A percentile compares a stretch with the other conserved stretches of the same genome.
Conservation (phyloP, 2,329 filamentous ascomycete species). For the Aspergillus piperis region DNA sequence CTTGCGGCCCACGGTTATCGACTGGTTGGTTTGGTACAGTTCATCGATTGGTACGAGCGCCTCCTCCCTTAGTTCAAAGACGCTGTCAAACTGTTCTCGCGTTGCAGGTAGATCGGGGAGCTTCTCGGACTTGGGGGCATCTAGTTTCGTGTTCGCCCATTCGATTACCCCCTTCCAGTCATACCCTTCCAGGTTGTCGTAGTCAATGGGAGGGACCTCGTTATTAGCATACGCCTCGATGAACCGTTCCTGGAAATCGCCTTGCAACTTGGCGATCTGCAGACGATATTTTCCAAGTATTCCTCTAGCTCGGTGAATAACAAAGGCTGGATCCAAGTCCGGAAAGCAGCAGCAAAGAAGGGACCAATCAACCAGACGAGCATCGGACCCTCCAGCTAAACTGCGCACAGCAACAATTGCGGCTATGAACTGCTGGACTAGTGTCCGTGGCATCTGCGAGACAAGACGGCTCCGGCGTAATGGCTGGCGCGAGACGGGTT, state of each 20-base stretch:
- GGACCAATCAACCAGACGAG: slow-evolving; percentile 47
- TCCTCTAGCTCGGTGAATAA: slow-evolving; percentile 41
- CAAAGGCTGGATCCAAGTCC: slow-evolving; percentile 37
- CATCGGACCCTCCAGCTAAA: slow-evolving; percentile 48
- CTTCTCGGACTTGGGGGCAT: slow-evolving; percentile 39
- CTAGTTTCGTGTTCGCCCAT: slow-evolving; percentile 48
- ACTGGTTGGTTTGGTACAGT: slow-evolving; percentile 35
- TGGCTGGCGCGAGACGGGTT: slow-evolving; percentile 13
- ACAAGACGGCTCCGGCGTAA: slow-evolving; percentile 27
- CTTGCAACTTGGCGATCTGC: slow-evolving; percentile 47
- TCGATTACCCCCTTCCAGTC: slow-evolving; percentile 50
- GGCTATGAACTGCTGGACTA: slow-evolving; percentile 41
- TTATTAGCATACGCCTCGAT: slow-evolving; percentile 47
- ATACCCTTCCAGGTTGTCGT: slow-evolving; percentile 45
- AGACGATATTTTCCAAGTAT: slow-evolving; percentile 41
- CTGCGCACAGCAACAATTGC: slow-evolving; percentile 49
- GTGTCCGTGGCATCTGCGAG: slow-evolving; percentile 27
- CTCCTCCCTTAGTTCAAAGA: slow-evolving; percentile 45
- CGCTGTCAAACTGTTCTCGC: slow-evolving; percentile 42
- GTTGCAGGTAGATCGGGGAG: slow-evolving; percentile 48
- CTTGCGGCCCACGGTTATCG: slow-evolving; percentile 37
- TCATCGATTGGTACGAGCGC: slow-evolving; percentile 35
- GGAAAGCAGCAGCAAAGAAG: slow-evolving; percentile 48
- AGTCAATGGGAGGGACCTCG: slow-evolving; percentile 48
- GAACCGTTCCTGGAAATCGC: slow-evolving; percentile 50